Conservation (phyloP, 2,329 filamentous ascomycete genomes). For the Chaetoscypha palmicola region DNA sequence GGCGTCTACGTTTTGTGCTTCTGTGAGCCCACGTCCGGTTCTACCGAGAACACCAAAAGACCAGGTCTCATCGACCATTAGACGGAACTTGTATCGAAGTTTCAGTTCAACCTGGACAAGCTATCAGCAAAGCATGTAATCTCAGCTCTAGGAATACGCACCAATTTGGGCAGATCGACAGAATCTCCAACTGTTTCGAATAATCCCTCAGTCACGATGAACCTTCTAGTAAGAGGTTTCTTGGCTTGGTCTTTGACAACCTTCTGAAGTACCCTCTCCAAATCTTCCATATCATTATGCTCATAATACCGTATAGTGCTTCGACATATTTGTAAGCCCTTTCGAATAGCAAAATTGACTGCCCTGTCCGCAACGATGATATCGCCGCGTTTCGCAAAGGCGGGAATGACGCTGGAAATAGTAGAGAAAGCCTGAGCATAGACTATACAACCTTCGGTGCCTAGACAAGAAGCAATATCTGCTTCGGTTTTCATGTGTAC, state of each 20-base stretch:
- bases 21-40: constrained; percentile 85
- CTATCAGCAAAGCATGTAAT: constrained; percentile 5
- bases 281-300: constrained; percentile 91
- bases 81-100: constrained; percentile 92
- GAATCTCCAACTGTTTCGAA: constrained; percentile 88
- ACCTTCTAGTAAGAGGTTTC: constrained; percentile 79
- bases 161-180: constrained; percentile 76
- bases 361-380: constrained; percentile 93
- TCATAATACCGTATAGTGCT: constrained; percentile 92
- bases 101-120: constrained; percentile 73
- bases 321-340: constrained; percentile 86
- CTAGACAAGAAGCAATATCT: constrained; percentile 85
- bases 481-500: constrained; percentile 96
- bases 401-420: constrained; percentile 92
- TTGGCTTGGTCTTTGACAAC: constrained; percentile 80
- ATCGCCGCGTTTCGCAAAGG: constrained; percentile 94
- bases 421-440: constrained; percentile 96
- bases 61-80: constrained; percentile 96
- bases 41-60: constrained; percentile 92
- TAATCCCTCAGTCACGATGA: constrained; percentile 91
- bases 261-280: constrained; percentile 77
- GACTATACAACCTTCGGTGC: constrained; percentile 82
- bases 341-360: constrained; percentile 88
- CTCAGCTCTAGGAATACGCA: constrained; percentile 35
- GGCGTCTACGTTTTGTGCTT: constrained; percentile 93